Evolutionary conservation across 2,329 filamentous ascomycete species (phyloP).

Genomic region (Fusarium sarcochroum): DNA sequence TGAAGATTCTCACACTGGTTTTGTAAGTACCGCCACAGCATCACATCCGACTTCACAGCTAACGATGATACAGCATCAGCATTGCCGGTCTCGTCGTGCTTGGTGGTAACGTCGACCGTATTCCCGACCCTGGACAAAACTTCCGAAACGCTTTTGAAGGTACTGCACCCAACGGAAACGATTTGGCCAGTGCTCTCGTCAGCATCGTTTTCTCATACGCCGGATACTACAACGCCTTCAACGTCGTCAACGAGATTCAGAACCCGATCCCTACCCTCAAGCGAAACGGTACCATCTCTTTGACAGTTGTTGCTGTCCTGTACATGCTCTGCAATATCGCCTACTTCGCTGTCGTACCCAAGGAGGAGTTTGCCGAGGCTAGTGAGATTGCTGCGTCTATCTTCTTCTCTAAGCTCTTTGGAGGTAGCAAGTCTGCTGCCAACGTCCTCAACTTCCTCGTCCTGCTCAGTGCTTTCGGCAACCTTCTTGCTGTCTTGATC

Average conservation of each 20-base stretch:
- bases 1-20: constrained; percentile 74
- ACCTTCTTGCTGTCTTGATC: constrained; percentile 69
- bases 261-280: constrained; percentile 70
- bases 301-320: constrained; percentile 65
- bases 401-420: constrained; percentile 73
- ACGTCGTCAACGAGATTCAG: constrained; percentile 73
- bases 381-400: constrained; percentile 68
- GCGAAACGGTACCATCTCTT: constrained; percentile 63
- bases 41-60: fast-evolving
- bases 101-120: constrained; percentile 51
- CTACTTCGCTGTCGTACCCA: constrained; percentile 70
- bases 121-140: constrained; percentile 54
- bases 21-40: constrained; percentile 53
- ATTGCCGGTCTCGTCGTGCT: constrained; percentile 75
- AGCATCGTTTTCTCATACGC: constrained; percentile 72
- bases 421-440: constrained; percentile 60
- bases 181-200: constrained; percentile 63
- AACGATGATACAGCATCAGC: constrained; percentile 54
- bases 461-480: constrained; percentile 70
- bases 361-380: constrained; percentile 66
- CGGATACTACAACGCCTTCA: constrained; percentile 72
- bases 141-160: constrained; percentile 56
- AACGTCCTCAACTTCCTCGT: constrained; percentile 71
- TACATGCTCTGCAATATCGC: constrained; percentile 73
- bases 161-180: constrained; percentile 54